phyloP scores from a whole-genome alignment of 345 rosid genomes.

The Dovyalis caffra region DNA sequence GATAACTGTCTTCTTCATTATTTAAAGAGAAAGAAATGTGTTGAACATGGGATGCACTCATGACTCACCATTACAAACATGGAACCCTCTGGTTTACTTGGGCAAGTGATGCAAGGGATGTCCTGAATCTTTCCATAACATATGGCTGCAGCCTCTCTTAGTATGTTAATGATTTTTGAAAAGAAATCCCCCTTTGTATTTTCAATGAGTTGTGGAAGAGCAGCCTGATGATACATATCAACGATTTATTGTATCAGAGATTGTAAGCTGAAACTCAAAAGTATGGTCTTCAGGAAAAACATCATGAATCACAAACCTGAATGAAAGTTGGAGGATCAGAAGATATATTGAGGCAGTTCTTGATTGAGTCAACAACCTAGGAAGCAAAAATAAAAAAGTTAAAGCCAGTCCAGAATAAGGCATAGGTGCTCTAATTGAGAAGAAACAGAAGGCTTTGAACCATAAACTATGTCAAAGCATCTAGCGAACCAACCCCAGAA shows the following conservation, averaged over 20 bases:
- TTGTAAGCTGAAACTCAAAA: background rate
- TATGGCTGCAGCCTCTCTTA: conserved; percentile 50
- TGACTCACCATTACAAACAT: conserved; percentile 65
- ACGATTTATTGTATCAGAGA: background rate
- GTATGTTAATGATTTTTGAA: conserved; percentile 36
- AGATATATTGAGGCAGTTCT: conserved; percentile 32
- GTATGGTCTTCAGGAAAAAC: background rate
- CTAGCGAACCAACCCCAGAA: conserved; percentile 13
- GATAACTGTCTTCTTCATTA: background rate
- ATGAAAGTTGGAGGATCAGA: conserved; percentile 47
- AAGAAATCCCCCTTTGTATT: conserved; percentile 64
- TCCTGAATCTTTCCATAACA: conserved; percentile 50
- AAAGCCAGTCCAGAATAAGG: background rate
- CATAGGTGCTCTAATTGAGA: background rate
- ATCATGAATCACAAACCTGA: conserved; percentile 37
- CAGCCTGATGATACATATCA: conserved; percentile 51
- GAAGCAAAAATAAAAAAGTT: background rate
- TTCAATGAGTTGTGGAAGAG: conserved; percentile 59
- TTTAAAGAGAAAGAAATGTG: background rate
- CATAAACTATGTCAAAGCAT: background rate
- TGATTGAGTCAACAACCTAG: conserved; percentile 45
- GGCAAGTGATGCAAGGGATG: conserved; percentile 59
- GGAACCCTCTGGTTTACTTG: conserved; percentile 62
- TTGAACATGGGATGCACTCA: background rate
- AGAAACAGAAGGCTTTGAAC: background rate